Percentiles rank a stretch among this genome's conserved stretches.
phyloP scores from a whole-genome alignment of 169 alveolate genomes.

The Cardiosporidium cionae region DNA sequence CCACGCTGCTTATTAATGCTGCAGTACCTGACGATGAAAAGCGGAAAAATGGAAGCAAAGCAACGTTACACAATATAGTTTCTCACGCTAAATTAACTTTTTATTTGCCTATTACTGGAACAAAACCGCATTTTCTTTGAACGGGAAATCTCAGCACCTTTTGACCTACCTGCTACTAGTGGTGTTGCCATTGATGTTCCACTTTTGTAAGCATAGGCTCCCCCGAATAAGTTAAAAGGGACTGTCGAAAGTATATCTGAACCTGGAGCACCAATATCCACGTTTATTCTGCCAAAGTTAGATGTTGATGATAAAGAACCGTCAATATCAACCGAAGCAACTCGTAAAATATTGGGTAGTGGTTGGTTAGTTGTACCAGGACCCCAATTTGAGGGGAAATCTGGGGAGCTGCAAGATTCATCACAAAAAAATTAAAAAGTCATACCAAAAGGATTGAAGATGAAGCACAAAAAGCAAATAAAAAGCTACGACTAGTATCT shows the following conservation, averaged over 20 bases:
- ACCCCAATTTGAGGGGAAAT: background rate
- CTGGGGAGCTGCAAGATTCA: background rate
- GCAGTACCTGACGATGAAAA: no score
- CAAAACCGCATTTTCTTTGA: no score
- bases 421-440: background rate
- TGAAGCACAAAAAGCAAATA: background rate
- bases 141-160: no score
- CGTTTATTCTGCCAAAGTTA: background rate
- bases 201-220: conserved; percentile 19
- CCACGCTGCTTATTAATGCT: no score
- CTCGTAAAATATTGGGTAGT: background rate
- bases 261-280: conserved; percentile 4
- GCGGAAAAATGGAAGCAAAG: no score
- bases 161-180: conserved; percentile 14
- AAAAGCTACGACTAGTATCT: background rate
- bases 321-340: background rate
- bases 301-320: background rate
- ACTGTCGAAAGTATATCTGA: conserved; percentile 19
- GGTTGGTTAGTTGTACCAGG: background rate
- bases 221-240: conserved; percentile 7
- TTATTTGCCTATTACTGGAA: no score
- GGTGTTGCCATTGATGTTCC: conserved; percentile 36
- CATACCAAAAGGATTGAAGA: background rate
- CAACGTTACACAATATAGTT: no score
- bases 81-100: no score